phyloP scores from a whole-genome alignment of 108 stramenopile genomes.

The Epithemia pelagica region DNA sequence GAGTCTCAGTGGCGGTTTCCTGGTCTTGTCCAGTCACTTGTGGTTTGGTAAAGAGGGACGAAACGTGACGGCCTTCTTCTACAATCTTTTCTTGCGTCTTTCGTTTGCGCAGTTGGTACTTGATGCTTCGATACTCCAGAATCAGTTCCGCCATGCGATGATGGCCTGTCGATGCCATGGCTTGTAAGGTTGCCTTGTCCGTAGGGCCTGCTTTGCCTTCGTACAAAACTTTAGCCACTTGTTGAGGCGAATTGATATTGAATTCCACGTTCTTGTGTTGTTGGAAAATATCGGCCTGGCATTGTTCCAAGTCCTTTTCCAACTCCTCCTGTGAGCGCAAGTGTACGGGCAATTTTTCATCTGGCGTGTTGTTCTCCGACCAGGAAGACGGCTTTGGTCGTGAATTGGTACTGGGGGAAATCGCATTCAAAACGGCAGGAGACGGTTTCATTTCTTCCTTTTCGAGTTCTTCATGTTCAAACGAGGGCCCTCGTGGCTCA shows the following conservation, averaged over 20 bases:
- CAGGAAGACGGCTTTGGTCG: too few species aligned
- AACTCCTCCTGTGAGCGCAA: background rate
- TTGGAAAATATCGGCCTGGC: slow-evolving; percentile 8
- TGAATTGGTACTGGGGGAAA: too few species aligned
- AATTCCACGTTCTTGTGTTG: slow-evolving; percentile 38
- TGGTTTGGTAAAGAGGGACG: background rate
- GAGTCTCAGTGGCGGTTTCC: background rate
- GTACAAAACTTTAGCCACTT: slow-evolving; percentile 48
- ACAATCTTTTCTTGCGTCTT: slow-evolving; percentile 2
- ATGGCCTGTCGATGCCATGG: slow-evolving; percentile 48
- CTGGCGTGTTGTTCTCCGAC: too few species aligned
- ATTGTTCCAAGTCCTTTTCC: background rate
- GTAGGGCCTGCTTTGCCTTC: slow-evolving; percentile 25
- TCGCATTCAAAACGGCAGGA: too few species aligned
- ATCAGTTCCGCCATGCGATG: slow-evolving; percentile 44
- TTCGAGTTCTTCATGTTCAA: too few species aligned
- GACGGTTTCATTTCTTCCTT: too few species aligned
- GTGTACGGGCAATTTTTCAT: too few species aligned
- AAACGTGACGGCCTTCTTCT: background rate
- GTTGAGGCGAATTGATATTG: slow-evolving; percentile 70
- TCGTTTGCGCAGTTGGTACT: slow-evolving; percentile 10
- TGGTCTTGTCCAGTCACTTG: background rate
- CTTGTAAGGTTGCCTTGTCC: slow-evolving; percentile 64
- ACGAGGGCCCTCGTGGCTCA: too few species aligned
- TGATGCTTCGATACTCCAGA: slow-evolving; percentile 36